These are phyloP conservation scores for Boechera divaricarpa DNA, from an alignment of 345 rosid genomes.

Conservation along the genomic window DNA sequence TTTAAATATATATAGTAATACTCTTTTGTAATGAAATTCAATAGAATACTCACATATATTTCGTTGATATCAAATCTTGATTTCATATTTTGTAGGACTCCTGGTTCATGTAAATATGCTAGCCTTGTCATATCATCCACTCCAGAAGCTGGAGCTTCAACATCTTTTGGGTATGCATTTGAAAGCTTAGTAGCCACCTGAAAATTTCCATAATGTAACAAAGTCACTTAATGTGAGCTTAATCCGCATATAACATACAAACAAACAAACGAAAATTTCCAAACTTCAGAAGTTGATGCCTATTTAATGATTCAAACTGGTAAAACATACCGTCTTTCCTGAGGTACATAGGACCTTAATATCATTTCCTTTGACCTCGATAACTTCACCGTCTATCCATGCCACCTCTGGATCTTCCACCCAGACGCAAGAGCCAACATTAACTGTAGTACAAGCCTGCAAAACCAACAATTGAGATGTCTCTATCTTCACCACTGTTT, in stretches of 20 bases:
- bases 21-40: background rate
- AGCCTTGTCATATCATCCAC: conserved; percentile 99
- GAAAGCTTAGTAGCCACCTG: conserved; percentile 78
- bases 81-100: conserved; percentile 90
- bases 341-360: conserved; percentile 86
- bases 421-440: conserved; percentile 87
- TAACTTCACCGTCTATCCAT: conserved; percentile 92
- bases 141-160: conserved; percentile 87
- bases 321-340: conserved; percentile 73
- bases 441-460: conserved; percentile 54
- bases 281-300: background rate
- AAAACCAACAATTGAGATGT: conserved; percentile 10
- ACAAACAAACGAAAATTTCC: background rate
- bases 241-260: background rate
- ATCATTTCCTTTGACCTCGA: conserved; percentile 66
- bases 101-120: conserved; percentile 97
- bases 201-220: conserved; percentile 13
- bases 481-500: background rate
- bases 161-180: conserved; percentile 77
- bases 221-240: background rate
- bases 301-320: background rate
- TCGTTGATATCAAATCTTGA: conserved; percentile 94
- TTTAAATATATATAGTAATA: background rate
- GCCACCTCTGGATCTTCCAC: conserved; percentile 83
- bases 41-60: conserved; percentile 77